Percentiles rank a stretch among this genome's conserved stretches.
Evolutionary conservation across 2,329 filamentous ascomycete genomes (phyloP).

Genomic region (Camillea tinctor): DNA sequence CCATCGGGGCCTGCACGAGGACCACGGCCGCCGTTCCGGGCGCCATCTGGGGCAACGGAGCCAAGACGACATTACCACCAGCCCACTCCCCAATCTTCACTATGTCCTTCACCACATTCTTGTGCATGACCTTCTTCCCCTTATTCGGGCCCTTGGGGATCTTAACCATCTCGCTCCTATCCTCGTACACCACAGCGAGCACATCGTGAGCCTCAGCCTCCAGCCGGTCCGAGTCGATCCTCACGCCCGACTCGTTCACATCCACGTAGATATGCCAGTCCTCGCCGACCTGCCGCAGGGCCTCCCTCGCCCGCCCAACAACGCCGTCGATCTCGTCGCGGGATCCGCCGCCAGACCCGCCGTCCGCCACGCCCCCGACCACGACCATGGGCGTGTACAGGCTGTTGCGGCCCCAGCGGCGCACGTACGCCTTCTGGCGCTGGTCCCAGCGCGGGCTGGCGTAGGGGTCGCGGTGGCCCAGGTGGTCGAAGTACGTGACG

Average conservation of each 20-base stretch:
- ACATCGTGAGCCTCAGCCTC: slow-evolving; percentile 16
- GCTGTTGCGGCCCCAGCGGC: slow-evolving; percentile 30
- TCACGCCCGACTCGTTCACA: slow-evolving; percentile 21
- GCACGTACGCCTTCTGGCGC: slow-evolving; percentile 34
- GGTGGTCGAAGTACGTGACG: slow-evolving; percentile 36
- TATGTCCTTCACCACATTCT: slow-evolving; percentile 32
- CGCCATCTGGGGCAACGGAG: slow-evolving; percentile 22
- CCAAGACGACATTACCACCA: slow-evolving; percentile 30
- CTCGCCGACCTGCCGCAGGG: not conserved
- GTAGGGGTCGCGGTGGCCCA: slow-evolving; percentile 35
- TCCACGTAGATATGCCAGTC: slow-evolving; percentile 26
- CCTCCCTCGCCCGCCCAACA: slow-evolving; percentile 11
- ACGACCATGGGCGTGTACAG: slow-evolving; percentile 35
- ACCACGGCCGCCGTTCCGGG: slow-evolving; percentile 28
- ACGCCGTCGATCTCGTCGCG: slow-evolving; percentile 22
- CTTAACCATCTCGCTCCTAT: slow-evolving; percentile 28
- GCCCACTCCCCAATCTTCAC: slow-evolving; percentile 36
- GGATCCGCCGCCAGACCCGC: slow-evolving; percentile 21
- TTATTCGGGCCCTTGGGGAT: slow-evolving; percentile 35
- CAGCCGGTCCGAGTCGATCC: slow-evolving; percentile 22
- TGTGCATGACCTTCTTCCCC: slow-evolving; percentile 35
- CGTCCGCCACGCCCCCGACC: slow-evolving; percentile 30
- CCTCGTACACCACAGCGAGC: slow-evolving; percentile 28
- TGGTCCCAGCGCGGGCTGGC: slow-evolving; percentile 30
- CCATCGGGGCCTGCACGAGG: slow-evolving; percentile 27